These are phyloP conservation scores for Ustilago cynodontis DNA, from an alignment of 1,284 basidiomycete genomes.

Conservation along the genomic window DNA sequence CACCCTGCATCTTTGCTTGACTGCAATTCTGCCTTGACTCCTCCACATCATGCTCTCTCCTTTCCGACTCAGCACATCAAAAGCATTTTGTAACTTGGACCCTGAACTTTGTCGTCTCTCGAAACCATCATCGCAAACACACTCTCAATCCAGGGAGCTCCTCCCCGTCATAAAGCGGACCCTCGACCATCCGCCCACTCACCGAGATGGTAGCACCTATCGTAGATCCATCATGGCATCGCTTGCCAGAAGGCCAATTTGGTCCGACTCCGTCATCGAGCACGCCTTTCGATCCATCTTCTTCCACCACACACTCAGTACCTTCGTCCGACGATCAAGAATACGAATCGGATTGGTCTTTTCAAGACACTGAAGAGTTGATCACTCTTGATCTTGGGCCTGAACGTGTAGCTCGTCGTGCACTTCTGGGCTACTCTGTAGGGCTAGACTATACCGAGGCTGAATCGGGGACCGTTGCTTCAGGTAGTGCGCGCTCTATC, in stretches of 20 bases:
- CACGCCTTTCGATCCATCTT: conserved; percentile 25
- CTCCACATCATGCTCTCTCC: conserved; percentile 22
- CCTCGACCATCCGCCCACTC: background rate
- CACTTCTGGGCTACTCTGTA: conserved; percentile 28
- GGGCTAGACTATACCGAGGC: conserved; percentile 10
- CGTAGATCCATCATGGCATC: conserved; percentile 33
- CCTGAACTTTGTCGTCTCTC: conserved; percentile 1
- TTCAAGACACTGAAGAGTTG: conserved; percentile 31
- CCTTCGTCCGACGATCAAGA: conserved; percentile 10
- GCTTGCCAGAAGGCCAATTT: conserved; percentile 28
- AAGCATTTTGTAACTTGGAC: background rate
- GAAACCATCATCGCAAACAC: background rate
- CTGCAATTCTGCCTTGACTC: background rate
- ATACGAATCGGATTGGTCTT: conserved; percentile 37
- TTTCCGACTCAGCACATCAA: background rate
- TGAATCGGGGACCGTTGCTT: background rate
- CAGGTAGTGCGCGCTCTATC: conserved; percentile 6
- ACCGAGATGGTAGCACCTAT: conserved; percentile 19
- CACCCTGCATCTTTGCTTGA: conserved; percentile 19
- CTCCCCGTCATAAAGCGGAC: background rate
- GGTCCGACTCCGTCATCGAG: background rate
- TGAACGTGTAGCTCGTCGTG: conserved; percentile 26
- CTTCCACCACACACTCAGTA: background rate
- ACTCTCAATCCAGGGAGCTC: background rate
- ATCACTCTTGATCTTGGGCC: conserved; percentile 41